phyloP scores from a whole-genome alignment of 2,329 filamentous ascomycete species.

The Colletotrichum filicis region DNA sequence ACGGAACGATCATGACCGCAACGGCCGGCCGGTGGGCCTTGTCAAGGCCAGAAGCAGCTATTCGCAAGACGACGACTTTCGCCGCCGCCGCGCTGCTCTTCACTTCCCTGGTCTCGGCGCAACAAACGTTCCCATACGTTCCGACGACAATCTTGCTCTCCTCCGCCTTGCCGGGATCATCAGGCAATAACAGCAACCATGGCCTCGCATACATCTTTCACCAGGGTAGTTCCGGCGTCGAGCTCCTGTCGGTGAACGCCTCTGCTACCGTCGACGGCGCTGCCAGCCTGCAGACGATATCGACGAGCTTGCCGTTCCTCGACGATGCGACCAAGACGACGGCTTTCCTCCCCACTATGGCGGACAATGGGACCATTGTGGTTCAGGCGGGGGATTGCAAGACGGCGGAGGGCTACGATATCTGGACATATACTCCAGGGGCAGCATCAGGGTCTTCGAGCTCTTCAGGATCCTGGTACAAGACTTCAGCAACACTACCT shows the following conservation, averaged over 20 bases:
- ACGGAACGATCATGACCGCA: slow-evolving; percentile 1
- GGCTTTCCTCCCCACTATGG: slow-evolving; percentile 75
- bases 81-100: slow-evolving; percentile 30
- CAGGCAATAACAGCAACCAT: slow-evolving; percentile 50
- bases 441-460: slow-evolving; percentile 50
- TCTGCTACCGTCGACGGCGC: slow-evolving; percentile 65
- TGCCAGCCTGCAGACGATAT: slow-evolving; percentile 59
- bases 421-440: slow-evolving; percentile 75
- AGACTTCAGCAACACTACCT: slow-evolving; percentile 41
- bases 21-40: neutral
- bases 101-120: slow-evolving; percentile 39
- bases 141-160: slow-evolving; percentile 78
- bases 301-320: slow-evolving; percentile 72
- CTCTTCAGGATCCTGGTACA: slow-evolving; percentile 56
- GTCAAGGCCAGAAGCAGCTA: neutral
- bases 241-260: slow-evolving; percentile 74
- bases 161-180: slow-evolving; percentile 53
- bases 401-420: slow-evolving; percentile 57
- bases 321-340: slow-evolving; percentile 55
- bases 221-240: slow-evolving; percentile 55
- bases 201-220: slow-evolving; percentile 78
- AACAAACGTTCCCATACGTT: slow-evolving; percentile 76
- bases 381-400: slow-evolving; percentile 82
- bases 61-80: slow-evolving; percentile 7
- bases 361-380: slow-evolving; percentile 74